Conservation (phyloP, 129 eudicot species). For the Ambrosia artemisiifolia region DNA sequence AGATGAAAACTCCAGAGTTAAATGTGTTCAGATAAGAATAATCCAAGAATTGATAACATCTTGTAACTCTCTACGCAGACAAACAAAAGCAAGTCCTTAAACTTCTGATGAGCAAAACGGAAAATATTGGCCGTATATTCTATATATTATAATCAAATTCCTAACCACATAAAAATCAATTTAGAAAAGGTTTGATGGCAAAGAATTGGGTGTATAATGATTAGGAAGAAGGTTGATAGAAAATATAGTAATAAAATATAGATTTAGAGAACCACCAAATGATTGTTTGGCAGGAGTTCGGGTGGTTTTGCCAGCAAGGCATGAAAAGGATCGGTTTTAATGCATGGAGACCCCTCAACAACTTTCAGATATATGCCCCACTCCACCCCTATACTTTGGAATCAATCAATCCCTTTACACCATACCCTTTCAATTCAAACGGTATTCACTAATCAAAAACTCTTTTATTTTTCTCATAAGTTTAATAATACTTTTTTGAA, state of each 20-base stretch:
- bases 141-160: too few species aligned
- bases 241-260: background rate
- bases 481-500: background rate
- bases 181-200: background rate
- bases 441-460: background rate
- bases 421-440: background rate
- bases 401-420: background rate
- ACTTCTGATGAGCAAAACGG: too few species aligned
- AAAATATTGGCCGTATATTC: too few species aligned
- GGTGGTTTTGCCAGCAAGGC: slow-evolving; percentile 13
- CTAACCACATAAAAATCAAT: background rate
- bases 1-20: too few species aligned
- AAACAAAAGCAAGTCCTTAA: too few species aligned
- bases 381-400: background rate
- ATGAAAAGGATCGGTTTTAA: slow-evolving; percentile 16
- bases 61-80: too few species aligned
- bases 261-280: slow-evolving; percentile 9
- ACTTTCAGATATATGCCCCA: background rate
- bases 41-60: too few species aligned
- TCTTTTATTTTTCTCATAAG: background rate
- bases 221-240: slow-evolving; percentile 12
- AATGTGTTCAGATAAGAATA: too few species aligned
- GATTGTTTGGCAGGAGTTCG: slow-evolving; percentile 3
- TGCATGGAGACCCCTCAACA: background rate
- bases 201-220: background rate